Evolutionary conservation across 768 basidiomycete species (phyloP), one percentile per base, ranked within the genome.

Genomic region (Tephrocybe sp.): DNA sequence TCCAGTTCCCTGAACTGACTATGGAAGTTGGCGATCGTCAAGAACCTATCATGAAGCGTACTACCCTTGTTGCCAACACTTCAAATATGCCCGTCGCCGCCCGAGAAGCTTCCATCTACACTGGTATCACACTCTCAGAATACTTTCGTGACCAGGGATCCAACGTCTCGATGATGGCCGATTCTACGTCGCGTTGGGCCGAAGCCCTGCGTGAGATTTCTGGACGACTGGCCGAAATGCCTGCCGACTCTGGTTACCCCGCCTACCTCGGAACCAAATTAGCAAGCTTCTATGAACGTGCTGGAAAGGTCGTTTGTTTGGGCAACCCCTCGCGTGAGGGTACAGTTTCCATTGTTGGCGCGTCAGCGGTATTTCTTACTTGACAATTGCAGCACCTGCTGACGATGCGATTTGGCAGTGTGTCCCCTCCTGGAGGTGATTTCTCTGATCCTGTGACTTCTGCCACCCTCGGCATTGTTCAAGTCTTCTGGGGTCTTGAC

Each of bases 21-120:
- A 90, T 98, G 87, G 93, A 97, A 43, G 75, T 96, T 47, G 87
- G 81, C 19, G 85, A 89, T 56, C 92, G 93, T 43, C 86, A 95
- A 79, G 97, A 99, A 68, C 97, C 97, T 27, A 98, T 99, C 78
- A 99, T 99, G 97, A 99, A 99, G 73, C 95, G 97, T 52, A 99
- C 97, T 0, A 92, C 95, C 12, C 84, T 99, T 19, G 95, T 99
- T 53, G 97, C 97, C 57, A 99, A 99, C 68, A 99, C 97, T 2
- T 99, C 97, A 41, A 98, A 98, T 75, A 99, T 99, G 97, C 97
- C 97, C 59, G 97, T 99, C 60, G 97, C 97, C 36, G 97, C 97
- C 36, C 92, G 97, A 57, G 97, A 99, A 71, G 97, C 97, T 4
- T 98, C 96, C 16, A 98, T 99, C 66, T 99, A 99, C 73, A 99